Evolutionary conservation across 805 yeast genomes (phyloP).

Genomic region (Brettanomyces anomalus): DNA sequence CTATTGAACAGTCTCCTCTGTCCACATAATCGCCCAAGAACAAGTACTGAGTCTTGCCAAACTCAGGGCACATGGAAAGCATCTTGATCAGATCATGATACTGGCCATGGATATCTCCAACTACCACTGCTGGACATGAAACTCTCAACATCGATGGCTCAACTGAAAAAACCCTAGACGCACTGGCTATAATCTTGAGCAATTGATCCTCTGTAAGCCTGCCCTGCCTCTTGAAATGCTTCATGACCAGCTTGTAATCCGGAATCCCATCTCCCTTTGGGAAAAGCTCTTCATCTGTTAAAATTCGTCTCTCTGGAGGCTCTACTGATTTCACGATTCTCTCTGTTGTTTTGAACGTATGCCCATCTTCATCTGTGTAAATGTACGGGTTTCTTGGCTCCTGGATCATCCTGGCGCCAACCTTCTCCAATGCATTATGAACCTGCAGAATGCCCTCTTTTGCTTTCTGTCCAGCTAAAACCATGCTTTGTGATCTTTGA

Average conservation of each 20-base stretch:
- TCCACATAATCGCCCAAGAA: conserved; percentile 95
- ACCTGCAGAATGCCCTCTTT: conserved; percentile 43
- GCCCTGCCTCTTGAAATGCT: conserved; percentile 77
- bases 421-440: conserved; percentile 55
- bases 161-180: conserved; percentile 47
- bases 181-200: conserved; percentile 49
- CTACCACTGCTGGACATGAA: conserved; percentile 88
- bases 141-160: conserved; percentile 78
- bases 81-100: conserved; percentile 82
- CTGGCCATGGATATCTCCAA: conserved; percentile 98
- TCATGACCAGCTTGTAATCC: conserved; percentile 57
- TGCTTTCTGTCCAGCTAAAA: background rate
- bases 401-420: conserved; percentile 33
- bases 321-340: conserved; percentile 47
- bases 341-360: conserved; percentile 36
- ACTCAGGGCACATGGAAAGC: conserved; percentile 90
- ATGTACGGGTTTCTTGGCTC: background rate
- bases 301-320: conserved; percentile 56
- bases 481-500: no score
- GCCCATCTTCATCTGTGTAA: conserved; percentile 3
- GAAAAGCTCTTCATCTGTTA: conserved; percentile 65
- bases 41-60: conserved; percentile 63
- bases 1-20: conserved; percentile 88
- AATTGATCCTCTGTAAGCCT: conserved; percentile 66
- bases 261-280: conserved; percentile 48